phyloP scores from a whole-genome alignment of 1,139 yeast genomes.

The Yamadazyma atlantica region DNA sequence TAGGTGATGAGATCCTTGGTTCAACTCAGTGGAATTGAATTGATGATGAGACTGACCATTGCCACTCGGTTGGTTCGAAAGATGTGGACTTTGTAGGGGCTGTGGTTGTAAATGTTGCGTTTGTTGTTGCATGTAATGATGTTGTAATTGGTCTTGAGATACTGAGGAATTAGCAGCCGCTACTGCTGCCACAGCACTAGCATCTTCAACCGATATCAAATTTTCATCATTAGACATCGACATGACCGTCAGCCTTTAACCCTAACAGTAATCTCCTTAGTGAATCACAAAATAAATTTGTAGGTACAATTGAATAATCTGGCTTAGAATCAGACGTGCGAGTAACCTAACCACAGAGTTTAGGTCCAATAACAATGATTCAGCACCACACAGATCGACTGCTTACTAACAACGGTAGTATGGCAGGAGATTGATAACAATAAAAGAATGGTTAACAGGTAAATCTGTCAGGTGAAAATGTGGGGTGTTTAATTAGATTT shows the following conservation, averaged over 20 bases:
- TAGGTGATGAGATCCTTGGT: constrained; percentile 18
- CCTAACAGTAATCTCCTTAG: too few species aligned
- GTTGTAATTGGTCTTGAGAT: constrained; percentile 15
- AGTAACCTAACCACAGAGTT: too few species aligned
- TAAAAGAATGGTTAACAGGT: too few species aligned
- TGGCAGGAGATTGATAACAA: too few species aligned
- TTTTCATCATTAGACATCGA: constrained; percentile 26
- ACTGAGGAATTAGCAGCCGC: constrained; percentile 22
- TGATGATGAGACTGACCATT: constrained; percentile 7
- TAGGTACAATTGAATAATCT: too few species aligned
- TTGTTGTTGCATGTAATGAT: constrained; percentile 15
- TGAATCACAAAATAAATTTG: too few species aligned
- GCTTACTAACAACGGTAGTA: too few species aligned
- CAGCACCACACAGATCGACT: too few species aligned
- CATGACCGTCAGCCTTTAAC: too few species aligned
- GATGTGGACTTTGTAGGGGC: constrained; percentile 4
- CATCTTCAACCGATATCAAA: constrained; percentile 25
- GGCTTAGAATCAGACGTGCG: too few species aligned
- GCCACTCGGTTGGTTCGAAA: constrained; percentile 5
- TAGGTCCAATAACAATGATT: too few species aligned
- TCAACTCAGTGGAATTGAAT: constrained; percentile 12
- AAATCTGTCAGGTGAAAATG: neutral
- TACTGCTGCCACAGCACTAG: constrained; percentile 30
- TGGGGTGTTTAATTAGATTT: neutral
- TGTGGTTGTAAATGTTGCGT: constrained; percentile 8